These are phyloP conservation scores for Lactarius hengduanensis DNA, from an alignment of 768 basidiomycete species.

Conservation along the genomic window DNA sequence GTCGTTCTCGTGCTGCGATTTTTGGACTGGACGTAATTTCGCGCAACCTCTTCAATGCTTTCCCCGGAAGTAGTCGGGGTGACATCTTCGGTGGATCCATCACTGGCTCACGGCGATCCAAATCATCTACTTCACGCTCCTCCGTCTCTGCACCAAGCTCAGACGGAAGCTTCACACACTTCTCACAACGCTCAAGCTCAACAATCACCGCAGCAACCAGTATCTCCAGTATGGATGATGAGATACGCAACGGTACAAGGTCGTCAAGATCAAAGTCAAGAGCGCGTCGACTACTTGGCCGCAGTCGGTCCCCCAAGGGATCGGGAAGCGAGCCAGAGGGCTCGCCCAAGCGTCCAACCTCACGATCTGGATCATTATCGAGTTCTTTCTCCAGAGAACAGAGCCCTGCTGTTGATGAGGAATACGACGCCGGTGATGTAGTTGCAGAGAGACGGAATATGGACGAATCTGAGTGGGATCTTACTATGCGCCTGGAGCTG, in stretches of 20 bases:
- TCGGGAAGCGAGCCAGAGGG: constrained; percentile 36
- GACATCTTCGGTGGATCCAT: constrained; percentile 78
- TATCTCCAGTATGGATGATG: constrained; percentile 60
- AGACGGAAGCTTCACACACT: constrained; percentile 67
- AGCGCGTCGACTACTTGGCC: constrained; percentile 48
- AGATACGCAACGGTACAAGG: constrained; percentile 46
- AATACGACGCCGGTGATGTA: constrained; percentile 38
- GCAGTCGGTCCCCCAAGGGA: constrained; percentile 43
- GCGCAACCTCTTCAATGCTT: constrained; percentile 77
- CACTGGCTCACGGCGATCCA: constrained; percentile 62
- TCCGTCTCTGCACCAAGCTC: constrained; percentile 70
- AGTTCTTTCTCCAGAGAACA: constrained; percentile 46
- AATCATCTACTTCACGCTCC: constrained; percentile 69
- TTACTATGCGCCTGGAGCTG: constrained; percentile 74
- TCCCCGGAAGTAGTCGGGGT: constrained; percentile 63
- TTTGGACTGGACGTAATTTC: constrained; percentile 90
- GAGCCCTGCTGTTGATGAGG: constrained; percentile 45
- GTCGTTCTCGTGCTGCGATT: constrained; percentile 74
- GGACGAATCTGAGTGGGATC: constrained; percentile 72
- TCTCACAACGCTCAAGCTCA: constrained; percentile 70
- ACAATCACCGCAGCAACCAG: constrained; percentile 64
- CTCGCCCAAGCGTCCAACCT: constrained; percentile 24
- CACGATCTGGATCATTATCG: constrained; percentile 34
- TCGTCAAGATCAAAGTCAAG: constrained; percentile 37
- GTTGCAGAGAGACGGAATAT: constrained; percentile 40